Evolutionary conservation across 768 basidiomycete genomes (phyloP), one percentile per base, ranked within the genome.

Genomic region (Agrocybe praecox): DNA sequence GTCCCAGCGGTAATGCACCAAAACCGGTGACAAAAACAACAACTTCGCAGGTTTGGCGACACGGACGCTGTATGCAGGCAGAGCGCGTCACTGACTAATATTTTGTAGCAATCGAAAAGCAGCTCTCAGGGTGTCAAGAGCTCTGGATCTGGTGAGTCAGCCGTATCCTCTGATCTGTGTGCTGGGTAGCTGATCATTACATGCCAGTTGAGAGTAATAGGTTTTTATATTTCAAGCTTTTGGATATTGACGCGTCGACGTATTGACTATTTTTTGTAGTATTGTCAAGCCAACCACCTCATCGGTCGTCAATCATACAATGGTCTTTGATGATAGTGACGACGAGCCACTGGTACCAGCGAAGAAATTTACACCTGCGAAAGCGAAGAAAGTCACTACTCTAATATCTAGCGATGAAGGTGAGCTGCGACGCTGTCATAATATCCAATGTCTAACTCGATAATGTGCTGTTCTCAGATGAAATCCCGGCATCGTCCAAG

Each of bases 361-460:
- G 6, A 68, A 66, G 53, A 63, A 59, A 32, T 18, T 59, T 8
- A 43, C 61, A 1, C 36, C 62, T 12, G 23, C 49, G 5, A 56
- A 55, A 48, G 43, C 52, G 3, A 58, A 56, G 40, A 57, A 61
- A 46, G 32, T 23, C 11, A 53, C 51, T n/a, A 36, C 51, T 10
- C 46, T 62, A 14, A 51, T 73, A 12, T 72, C 73, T 6, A 76
- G 73, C 52, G 77, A 76, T 19, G 76, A 78, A 24, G 75, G 62
- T 60, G 45, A 21, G 10, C 14, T 21, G 10, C 11, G 46, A 46
- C 8, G 19, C 8, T 23, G 18, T 46, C 5, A 19, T 40, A 15
- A 14, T 33, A 46, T 49, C 49, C 46, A 43, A 5, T 32, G 50
- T 29, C 26, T 9, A 29, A 29, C 26, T 29, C 26, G 9, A 29